A percentile compares a stretch with the other conserved stretches of the same genome.
Conservation (phyloP, 257 asterid genomes). For the Solanum bulbocastanum region DNA sequence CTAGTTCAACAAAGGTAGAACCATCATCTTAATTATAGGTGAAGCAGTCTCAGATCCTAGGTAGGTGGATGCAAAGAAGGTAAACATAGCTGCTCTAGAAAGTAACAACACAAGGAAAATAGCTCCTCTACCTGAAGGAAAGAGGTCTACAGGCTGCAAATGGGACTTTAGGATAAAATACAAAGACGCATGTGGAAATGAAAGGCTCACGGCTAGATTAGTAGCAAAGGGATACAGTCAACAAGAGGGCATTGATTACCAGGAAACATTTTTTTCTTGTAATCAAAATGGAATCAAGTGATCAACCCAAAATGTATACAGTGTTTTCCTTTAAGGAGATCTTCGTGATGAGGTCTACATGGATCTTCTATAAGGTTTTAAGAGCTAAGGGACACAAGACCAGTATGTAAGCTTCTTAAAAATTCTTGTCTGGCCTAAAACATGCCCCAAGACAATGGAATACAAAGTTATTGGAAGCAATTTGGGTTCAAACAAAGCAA, state of each 20-base stretch:
- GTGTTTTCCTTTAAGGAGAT: no score
- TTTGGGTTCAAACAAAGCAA: no score
- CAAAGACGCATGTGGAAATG: not conserved
- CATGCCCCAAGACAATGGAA: not conserved
- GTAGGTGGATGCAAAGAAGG: no score
- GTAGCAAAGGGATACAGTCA: not conserved
- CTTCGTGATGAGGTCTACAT: not conserved
- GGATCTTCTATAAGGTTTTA: not conserved
- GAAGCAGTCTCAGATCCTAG: no score
- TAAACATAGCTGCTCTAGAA: no score
- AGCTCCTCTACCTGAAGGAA: no score
- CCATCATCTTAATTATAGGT: no score
- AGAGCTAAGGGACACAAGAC: not conserved
- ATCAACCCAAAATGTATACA: not conserved
- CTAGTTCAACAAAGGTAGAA: no score
- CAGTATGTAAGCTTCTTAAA: not conserved
- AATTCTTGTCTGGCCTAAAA: not conserved
- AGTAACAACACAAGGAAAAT: no score
- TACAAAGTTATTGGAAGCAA: no score
- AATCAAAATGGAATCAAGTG: not conserved
- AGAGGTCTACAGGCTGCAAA: no score
- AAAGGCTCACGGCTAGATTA: not conserved
- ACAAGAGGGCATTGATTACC: not conserved
- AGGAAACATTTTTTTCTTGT: not conserved
- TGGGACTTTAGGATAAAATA: no score